A percentile compares a stretch with the other conserved stretches of the same genome.
phyloP scores from a whole-genome alignment of 1,139 yeast genomes.

The Suzukiozyma palmioleophila region DNA sequence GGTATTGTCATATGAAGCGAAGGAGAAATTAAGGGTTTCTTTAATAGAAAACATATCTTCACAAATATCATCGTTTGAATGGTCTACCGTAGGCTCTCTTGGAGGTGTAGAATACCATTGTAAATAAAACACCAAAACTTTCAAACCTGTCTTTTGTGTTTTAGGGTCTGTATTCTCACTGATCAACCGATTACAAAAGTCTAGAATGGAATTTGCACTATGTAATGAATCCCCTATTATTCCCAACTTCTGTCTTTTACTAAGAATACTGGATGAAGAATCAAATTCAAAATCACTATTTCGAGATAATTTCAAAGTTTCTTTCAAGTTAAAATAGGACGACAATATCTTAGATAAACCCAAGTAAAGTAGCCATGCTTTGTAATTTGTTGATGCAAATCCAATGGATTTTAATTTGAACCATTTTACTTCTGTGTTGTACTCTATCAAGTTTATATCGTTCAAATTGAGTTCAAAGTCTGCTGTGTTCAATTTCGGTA shows the following conservation, averaged over 20 bases:
- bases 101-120: constrained; percentile 10
- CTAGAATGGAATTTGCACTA: constrained; percentile 13
- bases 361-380: constrained; percentile 29
- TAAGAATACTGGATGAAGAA: background rate
- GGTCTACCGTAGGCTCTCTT: background rate
- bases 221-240: constrained; percentile 15
- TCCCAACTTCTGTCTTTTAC: constrained; percentile 18
- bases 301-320: background rate
- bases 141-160: constrained; percentile 24
- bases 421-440: constrained; percentile 18
- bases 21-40: constrained; percentile 6
- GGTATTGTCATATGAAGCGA: background rate
- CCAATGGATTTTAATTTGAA: constrained; percentile 23
- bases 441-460: constrained; percentile 17
- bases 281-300: background rate
- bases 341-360: constrained; percentile 27
- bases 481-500: constrained; percentile 14
- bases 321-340: constrained; percentile 22
- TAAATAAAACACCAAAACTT: constrained; percentile 22
- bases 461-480: constrained; percentile 15
- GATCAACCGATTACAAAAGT: constrained; percentile 20
- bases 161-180: constrained; percentile 13
- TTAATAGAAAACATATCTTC: background rate
- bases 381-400: constrained; percentile 16
- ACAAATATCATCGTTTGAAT: constrained; percentile 2